Evolutionary conservation across 2,329 filamentous ascomycete genomes (phyloP).

Genomic region (Colletotrichum musicola): DNA sequence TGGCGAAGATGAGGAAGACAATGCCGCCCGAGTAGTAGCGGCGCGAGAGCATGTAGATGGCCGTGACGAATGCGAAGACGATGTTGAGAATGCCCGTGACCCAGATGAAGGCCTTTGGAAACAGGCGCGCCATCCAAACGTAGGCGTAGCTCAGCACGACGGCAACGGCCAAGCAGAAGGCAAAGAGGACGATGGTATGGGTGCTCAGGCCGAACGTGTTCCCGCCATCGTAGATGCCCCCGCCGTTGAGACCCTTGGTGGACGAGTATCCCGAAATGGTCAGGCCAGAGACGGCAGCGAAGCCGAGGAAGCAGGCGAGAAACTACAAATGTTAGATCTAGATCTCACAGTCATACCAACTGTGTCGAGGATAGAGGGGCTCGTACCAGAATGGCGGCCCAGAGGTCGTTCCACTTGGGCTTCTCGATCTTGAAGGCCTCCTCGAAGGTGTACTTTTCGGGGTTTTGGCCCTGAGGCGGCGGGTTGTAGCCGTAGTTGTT

Average conservation of each 20-base stretch:
- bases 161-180: slow-evolving; percentile 80
- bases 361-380: slow-evolving; percentile 42
- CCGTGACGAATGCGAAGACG: slow-evolving; percentile 84
- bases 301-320: slow-evolving; percentile 78
- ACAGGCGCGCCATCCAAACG: slow-evolving; percentile 79
- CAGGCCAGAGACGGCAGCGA: slow-evolving; percentile 80
- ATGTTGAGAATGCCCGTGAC: slow-evolving; percentile 91
- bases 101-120: slow-evolving; percentile 94
- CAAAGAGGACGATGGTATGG: slow-evolving; percentile 89
- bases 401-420: slow-evolving; percentile 92
- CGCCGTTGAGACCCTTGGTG: slow-evolving; percentile 73
- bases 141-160: slow-evolving; percentile 83
- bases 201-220: slow-evolving; percentile 79
- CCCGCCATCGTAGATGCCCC: slow-evolving; percentile 77
- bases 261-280: slow-evolving; percentile 79
- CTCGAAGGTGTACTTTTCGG: slow-evolving; percentile 74
- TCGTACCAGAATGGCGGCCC: slow-evolving; percentile 83
- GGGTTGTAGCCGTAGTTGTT: slow-evolving; percentile 51
- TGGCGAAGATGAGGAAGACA: slow-evolving; percentile 85
- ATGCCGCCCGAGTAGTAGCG: slow-evolving; percentile 88
- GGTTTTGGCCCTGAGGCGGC: slow-evolving; percentile 50
- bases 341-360: slow-evolving; percentile 30
- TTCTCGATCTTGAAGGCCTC: slow-evolving; percentile 84
- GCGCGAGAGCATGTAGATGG: slow-evolving; percentile 84
- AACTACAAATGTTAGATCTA: slow-evolving; percentile 63